phyloP scores from a whole-genome alignment of 225 moss, liverwort and hornwort genomes.

The Sphagnum contortum region DNA sequence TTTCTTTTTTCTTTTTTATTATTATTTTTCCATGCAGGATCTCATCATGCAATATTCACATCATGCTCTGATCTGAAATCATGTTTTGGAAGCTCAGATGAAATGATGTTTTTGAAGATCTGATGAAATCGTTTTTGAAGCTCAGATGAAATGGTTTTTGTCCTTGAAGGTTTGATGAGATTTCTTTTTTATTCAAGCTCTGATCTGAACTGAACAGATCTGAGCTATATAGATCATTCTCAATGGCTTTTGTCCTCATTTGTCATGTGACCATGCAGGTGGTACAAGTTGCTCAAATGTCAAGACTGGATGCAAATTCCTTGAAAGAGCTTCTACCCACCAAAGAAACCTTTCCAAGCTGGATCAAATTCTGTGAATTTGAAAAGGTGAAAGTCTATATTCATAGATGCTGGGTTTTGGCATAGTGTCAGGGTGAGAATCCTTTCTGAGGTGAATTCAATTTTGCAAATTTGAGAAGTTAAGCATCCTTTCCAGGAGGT shows the following conservation, averaged over 20 bases:
- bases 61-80: too few relatives aligned
- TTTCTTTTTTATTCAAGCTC: too few relatives aligned
- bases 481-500: too few relatives aligned
- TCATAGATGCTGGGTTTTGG: too few relatives aligned
- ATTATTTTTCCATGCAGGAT: not conserved
- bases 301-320: constrained; percentile 30
- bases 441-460: too few relatives aligned
- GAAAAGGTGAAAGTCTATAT: constrained; percentile 29
- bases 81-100: not conserved
- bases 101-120: not conserved
- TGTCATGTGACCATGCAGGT: constrained; percentile 22
- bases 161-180: too few relatives aligned
- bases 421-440: too few relatives aligned
- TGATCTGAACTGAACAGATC: too few relatives aligned
- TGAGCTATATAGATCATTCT: too few relatives aligned
- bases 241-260: too few relatives aligned
- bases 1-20: not conserved
- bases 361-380: constrained; percentile 56
- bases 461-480: too few relatives aligned
- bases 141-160: not conserved
- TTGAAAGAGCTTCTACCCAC: constrained; percentile 31
- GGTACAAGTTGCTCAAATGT: constrained; percentile 57
- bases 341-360: constrained; percentile 36
- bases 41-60: too few relatives aligned
- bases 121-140: not conserved